Evolutionary conservation across 176 grass and related monocot genomes (phyloP), one percentile per base, ranked within the genome.

Genomic region (Triticum monococcum): DNA sequence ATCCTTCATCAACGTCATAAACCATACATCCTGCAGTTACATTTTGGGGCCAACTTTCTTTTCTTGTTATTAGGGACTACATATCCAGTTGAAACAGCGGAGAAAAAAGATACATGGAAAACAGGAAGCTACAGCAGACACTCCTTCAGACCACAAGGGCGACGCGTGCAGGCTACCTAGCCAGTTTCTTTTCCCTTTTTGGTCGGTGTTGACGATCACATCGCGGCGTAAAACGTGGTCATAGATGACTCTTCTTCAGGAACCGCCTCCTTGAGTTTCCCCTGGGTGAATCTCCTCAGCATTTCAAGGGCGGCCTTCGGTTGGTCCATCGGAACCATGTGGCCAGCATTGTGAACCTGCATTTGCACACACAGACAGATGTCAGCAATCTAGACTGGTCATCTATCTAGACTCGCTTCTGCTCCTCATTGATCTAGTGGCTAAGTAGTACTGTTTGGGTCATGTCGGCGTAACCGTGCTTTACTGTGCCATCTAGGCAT

Each of bases 201-300:
- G 9, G 12, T 89, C 60, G 5, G 32, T 41, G 37, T 12, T 40
- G 38, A 40, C 20, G 11, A 75, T 89, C 91, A 92, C n/a, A 92
- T 86, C 61, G 13, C 61, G 5, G 87, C 87, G 31, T 87, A 80
- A 11, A 85, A 81, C 13, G 5, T 40, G 38, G 9, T 50, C 2
- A 28, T 60, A 4, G 37, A 20, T 31, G 40, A 24, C 61, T 77
- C 72, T 12, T 80, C 61, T 13, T 80, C 60, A 0, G 68, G 63
- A 32, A 22, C 62, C 20, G 67, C 7, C 69, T 83, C 92, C 41
- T 83, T 73, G 20, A 96, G 88, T 63, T 91, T 92, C 18, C 86
- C 92, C 43, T 89, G 86, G 5, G 88, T 96, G 74, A 95, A 98
- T 74, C 85, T 92, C 77, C 72, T 98, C 37, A 96, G 79, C 92